These are phyloP conservation scores for Cyclotella kingstonii DNA, from an alignment of 108 stramenopile genomes.

Conservation along the genomic window DNA sequence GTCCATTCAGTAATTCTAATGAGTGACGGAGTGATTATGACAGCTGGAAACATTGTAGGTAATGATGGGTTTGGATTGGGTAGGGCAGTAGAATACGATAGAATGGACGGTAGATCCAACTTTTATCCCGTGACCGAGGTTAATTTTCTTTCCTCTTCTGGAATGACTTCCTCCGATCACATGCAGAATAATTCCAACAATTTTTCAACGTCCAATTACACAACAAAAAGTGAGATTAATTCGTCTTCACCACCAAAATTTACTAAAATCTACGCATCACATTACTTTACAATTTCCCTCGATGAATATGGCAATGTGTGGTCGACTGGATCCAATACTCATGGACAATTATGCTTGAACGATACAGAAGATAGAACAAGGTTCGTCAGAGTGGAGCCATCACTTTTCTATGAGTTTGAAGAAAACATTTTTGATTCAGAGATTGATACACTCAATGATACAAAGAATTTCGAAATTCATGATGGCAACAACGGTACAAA, in stretches of 20 bases:
- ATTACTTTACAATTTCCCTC: conserved; percentile 21
- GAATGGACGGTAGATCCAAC: no score
- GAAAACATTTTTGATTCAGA: background rate
- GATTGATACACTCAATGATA: background rate
- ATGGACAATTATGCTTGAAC: conserved; percentile 26
- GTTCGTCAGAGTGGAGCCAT: conserved; percentile 6
- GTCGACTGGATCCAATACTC: conserved; percentile 17
- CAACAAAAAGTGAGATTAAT: no score
- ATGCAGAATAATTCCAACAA: background rate
- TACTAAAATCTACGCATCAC: conserved; percentile 20
- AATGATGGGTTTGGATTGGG: background rate
- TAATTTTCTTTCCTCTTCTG: no score
- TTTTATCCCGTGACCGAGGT: conserved; percentile 5
- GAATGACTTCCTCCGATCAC: no score
- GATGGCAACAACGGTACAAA: background rate
- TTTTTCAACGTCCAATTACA: background rate
- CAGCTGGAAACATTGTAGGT: conserved; percentile 7
- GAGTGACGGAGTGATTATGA: conserved; percentile 7
- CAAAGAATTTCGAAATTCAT: background rate
- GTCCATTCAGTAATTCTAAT: conserved; percentile 17
- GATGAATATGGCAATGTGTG: conserved; percentile 23
- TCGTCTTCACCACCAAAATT: conserved; percentile 15
- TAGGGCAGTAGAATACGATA: no score
- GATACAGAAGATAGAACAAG: conserved; percentile 11
- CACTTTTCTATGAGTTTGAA: background rate